These are phyloP conservation scores for Fusarium veterinarium DNA, from an alignment of 2,329 filamentous ascomycete species.

Conservation along the genomic window DNA sequence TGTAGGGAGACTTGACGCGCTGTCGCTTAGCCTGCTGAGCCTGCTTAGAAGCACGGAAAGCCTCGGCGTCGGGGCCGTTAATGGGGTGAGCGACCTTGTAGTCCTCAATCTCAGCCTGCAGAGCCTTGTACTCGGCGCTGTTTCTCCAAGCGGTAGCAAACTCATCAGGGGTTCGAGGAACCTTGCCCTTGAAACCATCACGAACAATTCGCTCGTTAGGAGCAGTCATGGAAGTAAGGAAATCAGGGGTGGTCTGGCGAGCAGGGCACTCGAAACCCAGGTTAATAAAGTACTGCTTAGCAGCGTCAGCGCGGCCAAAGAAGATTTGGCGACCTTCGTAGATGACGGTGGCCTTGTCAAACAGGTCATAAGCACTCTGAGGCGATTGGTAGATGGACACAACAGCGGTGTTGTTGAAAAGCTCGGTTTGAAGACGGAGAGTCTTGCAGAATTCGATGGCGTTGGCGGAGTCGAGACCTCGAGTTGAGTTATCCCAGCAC, in stretches of 20 bases:
- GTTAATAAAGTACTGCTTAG: constrained; percentile 73
- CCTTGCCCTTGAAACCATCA: constrained; percentile 65
- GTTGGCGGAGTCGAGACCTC: constrained; percentile 80
- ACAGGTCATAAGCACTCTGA: constrained; percentile 71
- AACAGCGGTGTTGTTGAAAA: constrained; percentile 72
- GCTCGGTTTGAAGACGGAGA: constrained; percentile 73
- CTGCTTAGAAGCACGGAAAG: constrained; percentile 65
- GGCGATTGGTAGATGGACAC: constrained; percentile 82
- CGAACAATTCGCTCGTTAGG: constrained; percentile 66
- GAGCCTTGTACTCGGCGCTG: constrained; percentile 61
- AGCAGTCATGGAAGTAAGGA: constrained; percentile 77
- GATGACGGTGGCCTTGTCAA: constrained; percentile 69
- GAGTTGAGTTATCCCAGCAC: constrained; percentile 78
- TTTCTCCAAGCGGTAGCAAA: constrained; percentile 70
- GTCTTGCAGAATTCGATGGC: constrained; percentile 81
- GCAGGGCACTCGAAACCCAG: constrained; percentile 75
- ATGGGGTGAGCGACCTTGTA: constrained; percentile 66
- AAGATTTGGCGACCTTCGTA: constrained; percentile 73
- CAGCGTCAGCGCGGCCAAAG: constrained; percentile 69
- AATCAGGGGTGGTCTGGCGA: constrained; percentile 77
- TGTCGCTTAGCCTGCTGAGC: constrained; percentile 67
- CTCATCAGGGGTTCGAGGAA: constrained; percentile 70
- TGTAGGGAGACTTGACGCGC: constrained; percentile 82
- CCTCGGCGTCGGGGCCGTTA: constrained; percentile 65
- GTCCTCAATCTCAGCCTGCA: constrained; percentile 66